Evolutionary conservation across 768 basidiomycete genomes (phyloP).

Genomic region (Macrolepiota albuminosa): DNA sequence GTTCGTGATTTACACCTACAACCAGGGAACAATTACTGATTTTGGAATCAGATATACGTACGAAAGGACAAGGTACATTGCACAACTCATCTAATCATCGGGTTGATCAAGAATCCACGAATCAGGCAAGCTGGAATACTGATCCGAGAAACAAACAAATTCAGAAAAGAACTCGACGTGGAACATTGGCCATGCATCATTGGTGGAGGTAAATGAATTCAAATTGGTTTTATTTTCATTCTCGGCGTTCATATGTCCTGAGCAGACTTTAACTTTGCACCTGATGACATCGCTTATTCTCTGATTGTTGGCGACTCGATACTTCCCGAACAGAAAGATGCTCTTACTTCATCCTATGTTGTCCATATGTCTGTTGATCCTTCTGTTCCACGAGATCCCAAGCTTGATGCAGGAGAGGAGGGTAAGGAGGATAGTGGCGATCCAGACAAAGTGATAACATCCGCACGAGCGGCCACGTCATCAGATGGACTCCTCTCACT

Average conservation of each 20-base stretch:
- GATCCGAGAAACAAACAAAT: slow-evolving; percentile 54
- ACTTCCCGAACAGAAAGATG: slow-evolving; percentile 45
- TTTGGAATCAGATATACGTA: slow-evolving; percentile 56
- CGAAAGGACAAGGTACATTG: slow-evolving; percentile 66
- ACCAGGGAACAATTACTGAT: background rate
- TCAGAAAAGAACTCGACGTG: slow-evolving; percentile 41
- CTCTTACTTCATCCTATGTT: slow-evolving; percentile 59
- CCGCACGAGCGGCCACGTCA: slow-evolving; percentile 54
- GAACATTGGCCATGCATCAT: slow-evolving; percentile 75
- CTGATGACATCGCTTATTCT: slow-evolving; percentile 78
- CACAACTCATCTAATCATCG: background rate
- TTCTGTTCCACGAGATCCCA: slow-evolving; percentile 29
- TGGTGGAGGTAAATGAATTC: slow-evolving; percentile 60
- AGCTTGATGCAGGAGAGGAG: slow-evolving; percentile 31
- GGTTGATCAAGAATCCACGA: background rate
- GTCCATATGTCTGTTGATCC: slow-evolving; percentile 71
- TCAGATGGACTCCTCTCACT: slow-evolving; percentile 68
- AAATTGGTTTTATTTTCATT: background rate
- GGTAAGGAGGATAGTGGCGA: slow-evolving; percentile 51
- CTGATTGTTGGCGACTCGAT: slow-evolving; percentile 63
- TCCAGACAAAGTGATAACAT: slow-evolving; percentile 69
- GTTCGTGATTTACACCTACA: slow-evolving; percentile 35
- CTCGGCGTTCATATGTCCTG: background rate
- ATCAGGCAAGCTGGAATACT: slow-evolving; percentile 78
- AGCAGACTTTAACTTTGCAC: slow-evolving; percentile 87